Evolutionary conservation across 352 stramenopile genomes (phyloP).

Genomic region (Phytophthora crassamura): DNA sequence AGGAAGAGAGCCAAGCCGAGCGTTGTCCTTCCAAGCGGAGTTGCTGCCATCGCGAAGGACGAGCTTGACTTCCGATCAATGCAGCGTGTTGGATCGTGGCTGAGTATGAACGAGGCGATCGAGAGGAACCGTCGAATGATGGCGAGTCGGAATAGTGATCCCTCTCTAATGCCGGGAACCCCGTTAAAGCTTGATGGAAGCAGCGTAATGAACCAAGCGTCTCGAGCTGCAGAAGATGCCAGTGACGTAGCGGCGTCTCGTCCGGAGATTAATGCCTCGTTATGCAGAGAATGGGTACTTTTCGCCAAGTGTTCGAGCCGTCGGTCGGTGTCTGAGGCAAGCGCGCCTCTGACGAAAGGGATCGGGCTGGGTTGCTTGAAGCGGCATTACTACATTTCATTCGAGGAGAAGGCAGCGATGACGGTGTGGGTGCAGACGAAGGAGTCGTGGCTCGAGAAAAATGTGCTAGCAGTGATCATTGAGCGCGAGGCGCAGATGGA

Average conservation of each 20-base stretch:
- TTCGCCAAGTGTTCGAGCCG: constrained; percentile 61
- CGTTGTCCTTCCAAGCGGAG: constrained; percentile 36
- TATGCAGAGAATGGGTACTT: constrained; percentile 81
- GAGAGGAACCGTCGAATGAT: constrained; percentile 47
- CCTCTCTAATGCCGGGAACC: background rate
- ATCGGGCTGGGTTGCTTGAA: constrained; percentile 65
- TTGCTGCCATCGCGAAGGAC: constrained; percentile 50
- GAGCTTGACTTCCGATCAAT: constrained; percentile 66
- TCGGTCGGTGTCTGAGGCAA: background rate
- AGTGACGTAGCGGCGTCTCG: constrained; percentile 49
- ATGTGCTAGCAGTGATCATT: constrained; percentile 61
- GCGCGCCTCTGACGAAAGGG: constrained; percentile 15
- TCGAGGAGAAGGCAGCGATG: constrained; percentile 67
- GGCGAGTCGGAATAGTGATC: constrained; percentile 18
- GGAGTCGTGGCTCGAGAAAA: constrained; percentile 74
- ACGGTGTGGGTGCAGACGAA: constrained; percentile 63
- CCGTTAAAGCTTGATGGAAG: constrained; percentile 31
- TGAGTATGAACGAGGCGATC: constrained; percentile 59
- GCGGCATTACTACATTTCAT: constrained; percentile 80
- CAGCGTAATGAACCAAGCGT: constrained; percentile 54
- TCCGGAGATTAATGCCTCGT: constrained; percentile 40
- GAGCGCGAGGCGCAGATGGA: constrained; percentile 66
- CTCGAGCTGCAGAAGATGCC: constrained; percentile 17
- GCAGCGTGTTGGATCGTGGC: constrained; percentile 66
- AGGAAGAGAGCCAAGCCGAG: constrained; percentile 1